phyloP scores from a whole-genome alignment of 2,329 filamentous ascomycete genomes.

The Scorias spongiosa region DNA sequence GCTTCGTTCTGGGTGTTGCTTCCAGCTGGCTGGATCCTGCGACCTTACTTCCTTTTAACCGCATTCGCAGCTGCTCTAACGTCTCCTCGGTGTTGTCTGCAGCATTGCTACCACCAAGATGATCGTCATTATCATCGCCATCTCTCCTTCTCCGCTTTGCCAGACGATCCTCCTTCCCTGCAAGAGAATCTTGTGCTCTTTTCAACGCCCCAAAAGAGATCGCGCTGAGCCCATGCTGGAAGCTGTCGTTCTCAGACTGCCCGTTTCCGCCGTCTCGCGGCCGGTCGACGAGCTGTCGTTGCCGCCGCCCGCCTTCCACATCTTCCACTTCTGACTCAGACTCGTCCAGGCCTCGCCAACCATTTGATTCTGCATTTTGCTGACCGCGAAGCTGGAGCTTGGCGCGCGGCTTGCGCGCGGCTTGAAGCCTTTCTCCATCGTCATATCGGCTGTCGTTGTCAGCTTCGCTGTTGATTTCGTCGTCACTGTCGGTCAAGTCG shows the following conservation, averaged over 20 bases:
- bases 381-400: not conserved
- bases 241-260: slow-evolving; percentile 25
- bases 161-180: slow-evolving; percentile 15
- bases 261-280: slow-evolving; percentile 19
- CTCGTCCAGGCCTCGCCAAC: slow-evolving; percentile 1
- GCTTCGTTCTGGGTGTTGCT: not conserved
- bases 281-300: not conserved
- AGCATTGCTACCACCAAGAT: too few relatives aligned
- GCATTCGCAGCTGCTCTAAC: slow-evolving; percentile 28
- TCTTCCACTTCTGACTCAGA: slow-evolving; percentile 18
- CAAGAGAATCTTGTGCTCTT: slow-evolving; percentile 62
- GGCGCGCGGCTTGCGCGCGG: not conserved
- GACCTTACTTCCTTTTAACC: slow-evolving; percentile 22
- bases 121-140: slow-evolving; percentile 23
- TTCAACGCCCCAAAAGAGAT: slow-evolving; percentile 85
- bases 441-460: slow-evolving; percentile 17
- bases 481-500: slow-evolving; percentile 1
- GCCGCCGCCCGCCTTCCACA: not conserved
- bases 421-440: slow-evolving; percentile 1
- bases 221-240: slow-evolving; percentile 33
- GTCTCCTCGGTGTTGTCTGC: slow-evolving; percentile 18
- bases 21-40: too few relatives aligned
- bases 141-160: slow-evolving; percentile 26
- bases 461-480: slow-evolving; percentile 13
- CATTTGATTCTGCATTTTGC: not conserved